These are phyloP conservation scores for Lichtheimia ornata DNA, from an alignment of 371 early-diverging fungal species.

Conservation along the genomic window DNA sequence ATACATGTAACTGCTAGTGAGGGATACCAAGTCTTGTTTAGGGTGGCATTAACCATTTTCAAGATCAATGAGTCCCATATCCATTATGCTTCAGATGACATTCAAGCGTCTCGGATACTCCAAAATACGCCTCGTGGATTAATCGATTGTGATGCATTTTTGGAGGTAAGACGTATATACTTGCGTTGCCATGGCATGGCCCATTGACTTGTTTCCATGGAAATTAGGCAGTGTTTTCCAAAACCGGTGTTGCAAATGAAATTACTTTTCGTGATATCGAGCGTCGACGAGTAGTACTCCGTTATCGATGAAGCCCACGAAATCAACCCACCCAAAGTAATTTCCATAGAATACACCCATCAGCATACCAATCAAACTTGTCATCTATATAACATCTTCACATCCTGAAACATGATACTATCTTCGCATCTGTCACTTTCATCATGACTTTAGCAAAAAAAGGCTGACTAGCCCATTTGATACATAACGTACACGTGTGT, in stretches of 20 bases:
- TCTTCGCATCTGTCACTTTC: no score
- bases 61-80: constrained; percentile 72
- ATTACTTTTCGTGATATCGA: constrained; percentile 10
- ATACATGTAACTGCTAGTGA: constrained; percentile 40
- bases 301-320: background rate
- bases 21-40: constrained; percentile 74
- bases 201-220: background rate
- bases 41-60: constrained; percentile 74
- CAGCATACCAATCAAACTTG: no score
- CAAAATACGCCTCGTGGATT: constrained; percentile 67
- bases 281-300: constrained; percentile 9
- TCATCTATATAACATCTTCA: no score
- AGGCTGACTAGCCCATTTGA: no score
- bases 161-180: constrained; percentile 49
- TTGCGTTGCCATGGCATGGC: no score
- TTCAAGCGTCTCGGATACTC: constrained; percentile 60
- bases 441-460: no score
- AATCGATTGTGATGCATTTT: constrained; percentile 68
- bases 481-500: no score
- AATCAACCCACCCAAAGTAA: no score
- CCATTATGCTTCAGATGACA: constrained; percentile 52
- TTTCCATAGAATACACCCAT: no score
- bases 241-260: constrained; percentile 8
- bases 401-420: no score
- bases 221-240: constrained; percentile 12